Percentiles rank a stretch among this genome's conserved stretches.
phyloP scores from a whole-genome alignment of 2,329 filamentous ascomycete genomes.

The Venturia effusa region DNA sequence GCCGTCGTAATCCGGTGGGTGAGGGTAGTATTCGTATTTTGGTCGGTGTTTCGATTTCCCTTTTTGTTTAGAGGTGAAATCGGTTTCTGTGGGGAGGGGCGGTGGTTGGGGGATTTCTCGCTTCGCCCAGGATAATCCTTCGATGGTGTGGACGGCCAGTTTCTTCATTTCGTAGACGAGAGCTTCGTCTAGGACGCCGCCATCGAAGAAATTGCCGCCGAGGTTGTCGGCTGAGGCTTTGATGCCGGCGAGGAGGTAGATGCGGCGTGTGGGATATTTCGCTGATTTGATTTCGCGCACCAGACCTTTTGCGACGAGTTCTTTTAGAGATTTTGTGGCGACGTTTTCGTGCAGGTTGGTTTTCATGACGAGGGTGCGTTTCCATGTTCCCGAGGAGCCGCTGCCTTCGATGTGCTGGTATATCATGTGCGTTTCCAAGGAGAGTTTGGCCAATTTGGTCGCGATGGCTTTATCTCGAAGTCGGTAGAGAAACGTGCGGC shows the following conservation, averaged over 20 bases:
- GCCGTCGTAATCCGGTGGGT: slow-evolving; percentile 54
- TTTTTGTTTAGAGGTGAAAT: background rate
- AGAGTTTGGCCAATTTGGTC: slow-evolving; percentile 7
- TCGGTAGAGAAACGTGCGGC: background rate
- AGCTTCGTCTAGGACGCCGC: slow-evolving; percentile 77
- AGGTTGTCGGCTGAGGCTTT: slow-evolving; percentile 82
- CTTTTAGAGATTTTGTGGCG: slow-evolving; percentile 72
- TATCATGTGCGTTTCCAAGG: slow-evolving; percentile 65
- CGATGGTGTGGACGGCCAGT: slow-evolving; percentile 64
- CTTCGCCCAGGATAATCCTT: slow-evolving; percentile 33
- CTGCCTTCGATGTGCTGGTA: slow-evolving; percentile 84
- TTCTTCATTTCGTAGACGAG: slow-evolving; percentile 57
- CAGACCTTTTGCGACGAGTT: slow-evolving; percentile 68
- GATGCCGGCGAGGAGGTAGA: slow-evolving; percentile 85
- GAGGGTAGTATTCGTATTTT: slow-evolving; percentile 28
- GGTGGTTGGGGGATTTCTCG: slow-evolving; percentile 23
- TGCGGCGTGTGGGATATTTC: slow-evolving; percentile 82
- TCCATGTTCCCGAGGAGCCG: slow-evolving; percentile 81
- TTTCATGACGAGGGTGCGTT: slow-evolving; percentile 67
- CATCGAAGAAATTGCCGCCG: slow-evolving; percentile 89
- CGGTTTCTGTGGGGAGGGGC: background rate
- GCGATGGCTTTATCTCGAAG: slow-evolving; percentile 5
- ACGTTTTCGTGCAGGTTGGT: slow-evolving; percentile 76
- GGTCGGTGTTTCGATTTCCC: slow-evolving; percentile 11
- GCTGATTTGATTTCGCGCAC: slow-evolving; percentile 87